Evolutionary conservation across 148 eudicot genomes (phyloP).

Genomic region (Euryodendron excelsum): DNA sequence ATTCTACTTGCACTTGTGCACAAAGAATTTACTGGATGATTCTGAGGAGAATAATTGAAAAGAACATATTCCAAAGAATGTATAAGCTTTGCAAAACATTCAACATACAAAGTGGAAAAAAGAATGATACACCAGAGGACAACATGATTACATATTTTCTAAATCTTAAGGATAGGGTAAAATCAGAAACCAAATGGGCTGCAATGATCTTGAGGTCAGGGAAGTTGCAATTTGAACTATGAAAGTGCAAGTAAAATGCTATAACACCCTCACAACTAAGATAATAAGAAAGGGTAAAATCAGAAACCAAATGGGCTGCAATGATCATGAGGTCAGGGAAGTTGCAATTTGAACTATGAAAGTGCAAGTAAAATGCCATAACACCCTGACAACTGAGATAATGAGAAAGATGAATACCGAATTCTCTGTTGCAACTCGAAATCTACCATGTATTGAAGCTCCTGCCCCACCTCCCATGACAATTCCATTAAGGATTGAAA

Average conservation of each 20-base stretch:
- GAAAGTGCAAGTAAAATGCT: neutral
- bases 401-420: conserved; percentile 47
- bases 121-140: neutral
- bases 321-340: neutral
- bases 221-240: neutral
- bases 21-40: neutral
- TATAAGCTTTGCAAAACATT: neutral
- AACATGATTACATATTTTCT: neutral
- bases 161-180: neutral
- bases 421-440: conserved; percentile 89
- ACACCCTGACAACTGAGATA: neutral
- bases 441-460: conserved; percentile 87
- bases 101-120: neutral
- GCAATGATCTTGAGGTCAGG: neutral
- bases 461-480: conserved; percentile 99
- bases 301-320: neutral
- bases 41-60: neutral
- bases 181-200: neutral
- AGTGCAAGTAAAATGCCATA: neutral
- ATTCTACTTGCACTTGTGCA: neutral
- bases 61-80: neutral
- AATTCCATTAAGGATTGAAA: conserved; percentile 88
- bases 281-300: neutral
- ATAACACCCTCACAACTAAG: neutral
- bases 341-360: neutral